Evolutionary conservation across 2,329 filamentous ascomycete species (phyloP), one percentile per base, ranked within the genome.

Genomic region (Davidsoniella virescens): DNA sequence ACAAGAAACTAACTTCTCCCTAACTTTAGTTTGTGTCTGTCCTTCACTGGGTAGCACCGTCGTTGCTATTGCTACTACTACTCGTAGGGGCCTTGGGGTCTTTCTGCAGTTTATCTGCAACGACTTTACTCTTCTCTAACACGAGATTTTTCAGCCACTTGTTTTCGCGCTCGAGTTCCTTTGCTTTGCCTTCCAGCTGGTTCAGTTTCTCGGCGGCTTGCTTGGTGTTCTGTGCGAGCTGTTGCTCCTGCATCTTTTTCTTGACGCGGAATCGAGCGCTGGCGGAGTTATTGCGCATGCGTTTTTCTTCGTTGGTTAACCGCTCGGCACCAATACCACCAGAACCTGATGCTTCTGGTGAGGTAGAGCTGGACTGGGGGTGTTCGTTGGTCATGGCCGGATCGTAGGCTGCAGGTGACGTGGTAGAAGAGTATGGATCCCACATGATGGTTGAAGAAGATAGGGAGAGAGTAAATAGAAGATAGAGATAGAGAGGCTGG

Each of bases 171-270:
- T 78, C 72, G 5, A 78, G 63, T 55, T 76, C 71, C 42, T 66
- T 68, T 41, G 78, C 69, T 14, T 69, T 67, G 48, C 69, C 67
- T 58, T 81, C 75, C 12, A 82, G 65, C 42, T 69, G 69, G 39
- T 69, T 65, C 44, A 76, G 74, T 60, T 76, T 76, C 46, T 79
- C 75, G 18, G 73, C 72, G 55, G 78, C 73, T 44, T 80, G 77
- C 54, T 76, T 75, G n/a, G 76, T 71, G 2, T 70, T 71, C 23
- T 65, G 65, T 59, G 78, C 75, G 49, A 80, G 68, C n/a, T 74
- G 70, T 60, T 78, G 73, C 61, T 82, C 78, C 46, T 77, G 72
- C 62, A 80, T 76, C 67, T 82, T 82, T 70, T 82, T 82, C 68
- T 82, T 82, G 59, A 79, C 71, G 41, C 78, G 73, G 65, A 82